phyloP scores from a whole-genome alignment of 2,329 filamentous ascomycete species.

The Aspergillus sclerotialis region DNA sequence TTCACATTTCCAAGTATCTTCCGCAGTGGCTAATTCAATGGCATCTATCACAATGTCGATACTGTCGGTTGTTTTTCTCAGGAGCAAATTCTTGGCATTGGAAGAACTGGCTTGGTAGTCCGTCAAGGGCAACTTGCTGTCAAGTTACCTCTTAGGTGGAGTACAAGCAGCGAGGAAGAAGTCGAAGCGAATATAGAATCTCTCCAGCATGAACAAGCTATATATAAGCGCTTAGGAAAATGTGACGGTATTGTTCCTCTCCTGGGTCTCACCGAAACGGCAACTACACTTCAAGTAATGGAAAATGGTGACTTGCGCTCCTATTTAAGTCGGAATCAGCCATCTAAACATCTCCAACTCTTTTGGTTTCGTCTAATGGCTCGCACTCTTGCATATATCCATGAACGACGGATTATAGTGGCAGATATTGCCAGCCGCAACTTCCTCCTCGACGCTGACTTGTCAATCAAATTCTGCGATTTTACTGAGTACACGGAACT shows the following conservation, averaged over 20 bases:
- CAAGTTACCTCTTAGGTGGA: conserved; percentile 3
- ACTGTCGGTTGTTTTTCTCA: too few species aligned
- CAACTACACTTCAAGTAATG: conserved; percentile 15
- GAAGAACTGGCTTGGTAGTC: conserved; percentile 4
- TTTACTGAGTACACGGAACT: conserved; percentile 19
- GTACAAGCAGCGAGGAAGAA: conserved; percentile 3
- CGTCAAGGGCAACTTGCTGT: conserved; percentile 3
- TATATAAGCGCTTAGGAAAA: not conserved
- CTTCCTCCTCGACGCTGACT: conserved; percentile 19
- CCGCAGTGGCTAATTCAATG: too few species aligned
- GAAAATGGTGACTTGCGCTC: conserved; percentile 18
- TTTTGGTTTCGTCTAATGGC: conserved; percentile 19
- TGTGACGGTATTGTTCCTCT: conserved; percentile 13
- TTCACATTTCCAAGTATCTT: too few species aligned
- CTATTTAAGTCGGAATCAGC: conserved; percentile 12
- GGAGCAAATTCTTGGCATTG: conserved; percentile 2
- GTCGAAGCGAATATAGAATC: conserved; percentile 5
- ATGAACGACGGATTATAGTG: conserved; percentile 18
- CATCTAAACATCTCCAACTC: conserved; percentile 14
- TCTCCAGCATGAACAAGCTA: conserved; percentile 5
- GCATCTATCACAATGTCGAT: too few species aligned
- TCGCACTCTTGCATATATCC: conserved; percentile 16
- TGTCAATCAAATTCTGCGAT: conserved; percentile 23
- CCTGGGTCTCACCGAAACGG: conserved; percentile 6
- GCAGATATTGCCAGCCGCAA: conserved; percentile 22